Conservation (phyloP, 2,329 filamentous ascomycete species). For the Elsinoe fawcettii region DNA sequence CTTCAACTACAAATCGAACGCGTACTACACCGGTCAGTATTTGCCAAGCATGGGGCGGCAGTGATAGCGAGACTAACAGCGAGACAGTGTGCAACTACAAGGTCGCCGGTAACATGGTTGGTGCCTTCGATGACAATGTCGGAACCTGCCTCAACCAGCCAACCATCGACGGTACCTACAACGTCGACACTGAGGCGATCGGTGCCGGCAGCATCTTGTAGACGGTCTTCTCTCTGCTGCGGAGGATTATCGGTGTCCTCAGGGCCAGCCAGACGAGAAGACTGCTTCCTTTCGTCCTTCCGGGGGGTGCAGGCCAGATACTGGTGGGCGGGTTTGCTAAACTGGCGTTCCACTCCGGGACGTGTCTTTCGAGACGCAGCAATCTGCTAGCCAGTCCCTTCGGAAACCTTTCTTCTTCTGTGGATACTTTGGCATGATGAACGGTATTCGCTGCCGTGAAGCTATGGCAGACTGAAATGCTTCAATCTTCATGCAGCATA, state of each 20-base stretch:
- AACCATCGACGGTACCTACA: slow-evolving; percentile 16
- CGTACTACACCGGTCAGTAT: slow-evolving; percentile 23
- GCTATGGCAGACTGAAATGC: neutral
- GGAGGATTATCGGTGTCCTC: neutral
- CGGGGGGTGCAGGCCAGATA: neutral
- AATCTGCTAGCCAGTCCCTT: neutral
- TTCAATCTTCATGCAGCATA: neutral
- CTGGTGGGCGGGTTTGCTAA: neutral
- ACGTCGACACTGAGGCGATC: neutral
- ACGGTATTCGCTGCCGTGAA: neutral
- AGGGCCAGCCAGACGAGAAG: neutral
- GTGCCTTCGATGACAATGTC: slow-evolving; percentile 49
- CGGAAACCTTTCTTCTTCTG: neutral
- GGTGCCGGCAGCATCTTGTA: neutral
- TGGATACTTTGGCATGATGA: slow-evolving; percentile 3
- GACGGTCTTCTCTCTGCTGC: neutral
- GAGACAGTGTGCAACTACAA: slow-evolving; percentile 79
- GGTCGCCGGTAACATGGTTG: slow-evolving; percentile 46
- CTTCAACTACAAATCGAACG: slow-evolving; percentile 19
- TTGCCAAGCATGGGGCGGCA: slow-evolving; percentile 19
- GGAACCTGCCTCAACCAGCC: slow-evolving; percentile 27
- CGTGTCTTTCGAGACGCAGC: neutral
- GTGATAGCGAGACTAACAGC: neutral
- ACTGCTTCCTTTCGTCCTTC: neutral
- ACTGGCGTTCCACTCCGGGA: neutral